Conservation (phyloP, 495 filamentous ascomycete species). For the Penicillium robsamsonii region DNA sequence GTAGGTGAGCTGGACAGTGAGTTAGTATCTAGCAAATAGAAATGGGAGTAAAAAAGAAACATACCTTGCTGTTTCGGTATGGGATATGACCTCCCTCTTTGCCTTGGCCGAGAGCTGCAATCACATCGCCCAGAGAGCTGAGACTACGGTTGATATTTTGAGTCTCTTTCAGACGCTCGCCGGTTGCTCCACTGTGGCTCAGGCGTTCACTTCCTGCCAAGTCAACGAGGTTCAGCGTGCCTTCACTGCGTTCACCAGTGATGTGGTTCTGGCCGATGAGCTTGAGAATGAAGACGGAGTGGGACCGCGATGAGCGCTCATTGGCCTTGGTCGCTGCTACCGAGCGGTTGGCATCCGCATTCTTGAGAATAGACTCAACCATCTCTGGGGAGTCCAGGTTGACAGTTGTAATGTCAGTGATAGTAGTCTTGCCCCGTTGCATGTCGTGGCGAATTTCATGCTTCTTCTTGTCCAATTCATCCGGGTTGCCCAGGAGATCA, state of each 20-base stretch:
- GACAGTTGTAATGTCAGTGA: constrained; percentile 81
- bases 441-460: constrained; percentile 91
- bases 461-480: constrained; percentile 79
- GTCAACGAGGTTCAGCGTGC: constrained; percentile 94
- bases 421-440: constrained; percentile 72
- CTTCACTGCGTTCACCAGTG: constrained; percentile 82
- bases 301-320: constrained; percentile 86
- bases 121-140: constrained; percentile 90
- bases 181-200: constrained; percentile 77
- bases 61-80: constrained; percentile 91
- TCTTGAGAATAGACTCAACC: constrained; percentile 74
- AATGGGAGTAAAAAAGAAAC: constrained; percentile 13
- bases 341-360: constrained; percentile 78
- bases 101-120: constrained; percentile 83
- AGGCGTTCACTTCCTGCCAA: constrained; percentile 90
- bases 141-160: constrained; percentile 96
- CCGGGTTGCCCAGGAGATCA: constrained; percentile 78
- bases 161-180: constrained; percentile 86
- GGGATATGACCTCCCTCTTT: constrained; percentile 85
- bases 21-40: constrained; percentile 1
- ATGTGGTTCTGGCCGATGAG: constrained; percentile 76
- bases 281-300: constrained; percentile 95
- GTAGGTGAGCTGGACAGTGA: constrained; percentile 70
- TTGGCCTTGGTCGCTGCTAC: constrained; percentile 97
- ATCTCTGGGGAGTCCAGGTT: constrained; percentile 71